Base-by-base conservation (phyloP, 176 grass and related monocot genomes). In the Pharus latifolius region DNA sequence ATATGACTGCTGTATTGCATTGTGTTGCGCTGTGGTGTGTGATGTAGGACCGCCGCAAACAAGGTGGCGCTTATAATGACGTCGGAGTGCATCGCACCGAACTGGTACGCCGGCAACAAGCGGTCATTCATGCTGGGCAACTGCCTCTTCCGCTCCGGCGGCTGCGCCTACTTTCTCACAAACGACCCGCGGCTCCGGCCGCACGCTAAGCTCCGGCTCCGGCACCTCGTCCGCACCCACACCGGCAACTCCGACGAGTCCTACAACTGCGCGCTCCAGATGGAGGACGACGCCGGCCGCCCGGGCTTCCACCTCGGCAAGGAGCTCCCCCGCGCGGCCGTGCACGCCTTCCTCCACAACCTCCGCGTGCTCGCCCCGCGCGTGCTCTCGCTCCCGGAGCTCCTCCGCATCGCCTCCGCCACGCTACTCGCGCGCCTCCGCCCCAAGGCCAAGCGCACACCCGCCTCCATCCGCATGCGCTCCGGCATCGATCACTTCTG, bases 81-180 rank as follows among this genome's bases (percentile, higher is more conserved):
- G 34, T 96, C 92, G 26, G 92, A 92, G 81, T 96, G 88, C 16
- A 92, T 92, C 64, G 88, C 88, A 7, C 92, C 88, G 26, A 96
- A 96, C 80, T 96, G 92, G 92, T 96, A 96, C 78, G 77, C 85
- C 2, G 92, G 88, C 27, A 92, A 86, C 76, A 78, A 72, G 69
- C 72, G 83, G 0, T 89, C 88, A 18, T 88, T 96, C 82, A 92
- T 96, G 92, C 82, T 96, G 1, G 92, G 88, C 6, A 96, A 96
- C 79, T 96, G 92, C 80, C 88, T 96, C 26, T 96, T 96, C 76
- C 92, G 92, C 59, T 96, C 92, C 12, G 92, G 92, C 61, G 92
- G 92, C n/a, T 92, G 92, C 83, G 79, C 82, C 22, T 92, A 92
- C 82, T 85, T 96, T 66, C 92, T 96, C 13, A 85, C 85, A 46